Evolutionary conservation across 345 rosid genomes (phyloP).

Genomic region (Corchorus capsularis): DNA sequence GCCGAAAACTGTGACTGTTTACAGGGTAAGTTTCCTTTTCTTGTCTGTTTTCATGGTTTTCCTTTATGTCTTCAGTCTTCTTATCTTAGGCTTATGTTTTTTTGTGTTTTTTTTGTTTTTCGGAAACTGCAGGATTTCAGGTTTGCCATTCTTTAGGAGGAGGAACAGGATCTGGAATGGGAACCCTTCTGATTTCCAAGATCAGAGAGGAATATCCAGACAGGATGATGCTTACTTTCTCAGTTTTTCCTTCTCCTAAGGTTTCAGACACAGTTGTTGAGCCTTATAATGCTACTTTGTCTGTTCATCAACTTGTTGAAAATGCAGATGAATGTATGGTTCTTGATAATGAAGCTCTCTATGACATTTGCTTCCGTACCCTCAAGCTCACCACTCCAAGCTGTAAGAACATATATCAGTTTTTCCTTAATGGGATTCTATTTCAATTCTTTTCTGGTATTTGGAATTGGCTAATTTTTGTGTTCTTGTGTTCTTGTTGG

Average conservation of each 20-base stretch:
- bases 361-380: constrained; percentile 66
- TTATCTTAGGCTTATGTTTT: not conserved
- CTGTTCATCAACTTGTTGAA: constrained; percentile 67
- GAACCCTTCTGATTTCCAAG: constrained; percentile 64
- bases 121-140: constrained; percentile 46
- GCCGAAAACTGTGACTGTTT: constrained; percentile 44
- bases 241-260: constrained; percentile 43
- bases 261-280: constrained; percentile 65
- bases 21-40: constrained; percentile 24
- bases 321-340: constrained; percentile 73
- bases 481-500: no score
- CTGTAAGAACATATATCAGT: constrained; percentile 35
- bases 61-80: not conserved
- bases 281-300: constrained; percentile 70
- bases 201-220: constrained; percentile 75
- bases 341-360: constrained; percentile 42
- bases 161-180: constrained; percentile 73
- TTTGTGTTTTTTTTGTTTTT: not conserved
- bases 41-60: not conserved
- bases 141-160: constrained; percentile 67
- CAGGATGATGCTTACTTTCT: constrained; percentile 73
- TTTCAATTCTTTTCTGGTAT: not conserved
- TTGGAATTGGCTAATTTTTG: not conserved
- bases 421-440: not conserved
- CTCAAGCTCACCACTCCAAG: constrained; percentile 65